phyloP scores from a whole-genome alignment of 306 rosid genomes.

The Luffa acutangula region DNA sequence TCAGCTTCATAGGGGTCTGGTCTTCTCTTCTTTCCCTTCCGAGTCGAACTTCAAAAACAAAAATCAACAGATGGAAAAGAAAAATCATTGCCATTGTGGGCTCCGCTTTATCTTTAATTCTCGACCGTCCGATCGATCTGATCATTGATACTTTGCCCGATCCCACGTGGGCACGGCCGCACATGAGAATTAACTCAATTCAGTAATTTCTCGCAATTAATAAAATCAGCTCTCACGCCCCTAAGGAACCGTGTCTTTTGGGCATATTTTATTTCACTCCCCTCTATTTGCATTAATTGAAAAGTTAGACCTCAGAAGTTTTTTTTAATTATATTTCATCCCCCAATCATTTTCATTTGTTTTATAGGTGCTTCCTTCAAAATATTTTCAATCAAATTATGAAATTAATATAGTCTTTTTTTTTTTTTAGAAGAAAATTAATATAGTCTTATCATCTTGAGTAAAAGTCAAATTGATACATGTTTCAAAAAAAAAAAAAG shows the following conservation, averaged over 20 bases:
- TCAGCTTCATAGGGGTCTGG: constrained; percentile 1
- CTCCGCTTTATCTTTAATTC: neutral
- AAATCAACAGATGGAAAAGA: constrained; percentile 1
- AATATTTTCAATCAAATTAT: no score
- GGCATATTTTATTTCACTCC: neutral
- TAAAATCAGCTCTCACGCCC: constrained; percentile 28
- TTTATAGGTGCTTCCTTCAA: no score
- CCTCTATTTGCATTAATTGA: neutral
- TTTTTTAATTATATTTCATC: neutral
- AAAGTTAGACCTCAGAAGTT: neutral
- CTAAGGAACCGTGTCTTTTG: constrained; percentile 29
- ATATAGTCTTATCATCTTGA: no score
- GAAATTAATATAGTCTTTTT: no score
- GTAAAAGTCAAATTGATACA: no score
- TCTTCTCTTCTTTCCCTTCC: no score
- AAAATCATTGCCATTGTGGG: constrained; percentile 12
- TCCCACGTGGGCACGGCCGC: neutral
- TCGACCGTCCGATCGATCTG: neutral
- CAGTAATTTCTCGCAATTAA: neutral
- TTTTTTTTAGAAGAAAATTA: no score
- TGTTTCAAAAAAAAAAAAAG: no score
- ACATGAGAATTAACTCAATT: constrained; percentile 1
- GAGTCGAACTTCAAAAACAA: neutral
- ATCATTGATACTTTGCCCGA: neutral
- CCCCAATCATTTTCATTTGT: no score